Evolutionary conservation across 495 filamentous ascomycete species (phyloP).

Genomic region (Penicillium dipodomyicola): DNA sequence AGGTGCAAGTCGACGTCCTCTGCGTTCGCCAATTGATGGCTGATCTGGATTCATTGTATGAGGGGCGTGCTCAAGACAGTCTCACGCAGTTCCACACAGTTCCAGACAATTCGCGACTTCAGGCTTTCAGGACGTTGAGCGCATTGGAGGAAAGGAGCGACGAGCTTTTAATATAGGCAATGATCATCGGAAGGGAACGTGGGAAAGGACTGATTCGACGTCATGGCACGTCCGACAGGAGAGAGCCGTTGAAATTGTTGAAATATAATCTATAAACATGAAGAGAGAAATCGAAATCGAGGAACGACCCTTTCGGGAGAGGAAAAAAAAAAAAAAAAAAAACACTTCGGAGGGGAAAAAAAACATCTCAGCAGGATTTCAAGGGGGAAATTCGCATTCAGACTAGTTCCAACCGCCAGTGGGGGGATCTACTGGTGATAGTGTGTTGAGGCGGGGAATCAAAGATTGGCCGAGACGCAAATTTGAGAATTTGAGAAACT

Average conservation of each 20-base stretch:
- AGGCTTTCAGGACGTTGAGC: constrained; percentile 8
- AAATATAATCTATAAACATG: neutral
- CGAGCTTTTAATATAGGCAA: constrained; percentile 20
- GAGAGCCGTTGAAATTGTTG: neutral
- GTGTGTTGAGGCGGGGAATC: neutral
- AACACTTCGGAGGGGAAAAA: too few species aligned
- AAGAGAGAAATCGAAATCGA: neutral
- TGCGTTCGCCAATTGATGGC: constrained; percentile 39
- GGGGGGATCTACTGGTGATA: constrained; percentile 17
- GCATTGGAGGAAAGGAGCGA: constrained; percentile 19
- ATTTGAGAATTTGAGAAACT: too few species aligned
- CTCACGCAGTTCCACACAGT: neutral
- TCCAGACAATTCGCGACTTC: neutral
- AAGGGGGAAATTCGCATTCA: constrained; percentile 16
- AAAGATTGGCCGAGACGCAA: neutral
- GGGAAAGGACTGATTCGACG: constrained; percentile 20
- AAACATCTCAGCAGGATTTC: constrained; percentile 9
- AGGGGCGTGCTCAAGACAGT: neutral
- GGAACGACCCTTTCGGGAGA: constrained; percentile 13
- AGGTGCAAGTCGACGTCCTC: constrained; percentile 39
- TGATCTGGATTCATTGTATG: constrained; percentile 19
- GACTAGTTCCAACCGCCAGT: constrained; percentile 9
- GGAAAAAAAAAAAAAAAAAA: constrained; percentile 8
- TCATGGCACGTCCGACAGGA: constrained; percentile 8
- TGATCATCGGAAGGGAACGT: constrained; percentile 29